A percentile compares a stretch with the other conserved stretches of the same genome.
Evolutionary conservation across 2,329 filamentous ascomycete species (phyloP).

Genomic region (Pezicula rhizophila): DNA sequence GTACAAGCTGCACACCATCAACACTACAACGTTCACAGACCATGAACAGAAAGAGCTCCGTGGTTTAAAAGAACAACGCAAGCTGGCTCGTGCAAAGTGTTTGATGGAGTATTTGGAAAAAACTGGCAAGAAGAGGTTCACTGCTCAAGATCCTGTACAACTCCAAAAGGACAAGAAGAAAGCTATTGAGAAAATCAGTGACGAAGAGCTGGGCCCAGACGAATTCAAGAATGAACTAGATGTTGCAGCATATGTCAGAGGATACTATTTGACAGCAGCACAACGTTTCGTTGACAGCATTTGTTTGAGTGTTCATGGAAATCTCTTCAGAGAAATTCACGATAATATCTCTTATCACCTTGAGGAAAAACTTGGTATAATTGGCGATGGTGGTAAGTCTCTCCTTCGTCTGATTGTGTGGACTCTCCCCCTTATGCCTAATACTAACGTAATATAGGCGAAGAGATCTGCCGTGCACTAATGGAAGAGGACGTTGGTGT

Average conservation of each 20-base stretch:
- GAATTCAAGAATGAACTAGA: constrained; percentile 53
- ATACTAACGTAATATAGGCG: constrained; percentile 1
- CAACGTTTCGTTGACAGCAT: constrained; percentile 53
- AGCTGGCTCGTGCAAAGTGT: constrained; percentile 42
- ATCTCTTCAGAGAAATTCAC: constrained; percentile 6
- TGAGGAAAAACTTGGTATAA: constrained; percentile 8
- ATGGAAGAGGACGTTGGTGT: constrained; percentile 8
- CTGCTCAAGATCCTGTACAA: constrained; percentile 1
- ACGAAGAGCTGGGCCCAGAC: constrained; percentile 45
- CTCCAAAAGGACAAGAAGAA: constrained; percentile 1
- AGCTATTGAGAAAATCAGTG: not conserved
- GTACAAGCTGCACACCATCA: constrained; percentile 4
- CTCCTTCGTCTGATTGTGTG: not conserved
- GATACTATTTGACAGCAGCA: constrained; percentile 64
- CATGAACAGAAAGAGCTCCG: constrained; percentile 2
- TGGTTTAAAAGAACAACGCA: constrained; percentile 40
- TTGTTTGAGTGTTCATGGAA: constrained; percentile 12
- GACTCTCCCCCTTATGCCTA: not conserved
- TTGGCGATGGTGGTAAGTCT: constrained; percentile 8
- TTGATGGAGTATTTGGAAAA: constrained; percentile 18
- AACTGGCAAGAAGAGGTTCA: not conserved
- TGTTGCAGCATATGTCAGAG: constrained; percentile 57
- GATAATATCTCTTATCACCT: constrained; percentile 7
- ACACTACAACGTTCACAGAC: constrained; percentile 1
- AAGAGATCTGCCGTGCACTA: constrained; percentile 6